A percentile compares a stretch with the other conserved stretches of the same genome.
Evolutionary conservation across 176 grass and related monocot genomes (phyloP).

Genomic region (Avena atlantica): DNA sequence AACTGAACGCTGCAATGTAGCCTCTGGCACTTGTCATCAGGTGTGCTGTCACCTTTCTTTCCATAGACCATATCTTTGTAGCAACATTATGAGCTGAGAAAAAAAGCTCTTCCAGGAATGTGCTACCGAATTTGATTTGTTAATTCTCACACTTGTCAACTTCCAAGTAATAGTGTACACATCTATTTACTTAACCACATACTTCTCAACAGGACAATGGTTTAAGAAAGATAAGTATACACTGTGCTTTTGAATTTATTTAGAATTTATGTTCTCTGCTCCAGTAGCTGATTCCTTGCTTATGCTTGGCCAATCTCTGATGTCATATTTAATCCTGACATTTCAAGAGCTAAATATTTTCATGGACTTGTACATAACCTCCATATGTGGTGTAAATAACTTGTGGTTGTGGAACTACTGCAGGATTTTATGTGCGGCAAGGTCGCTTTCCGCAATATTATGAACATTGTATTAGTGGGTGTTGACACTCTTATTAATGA

Average conservation of each 20-base stretch:
- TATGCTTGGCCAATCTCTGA: constrained; percentile 7
- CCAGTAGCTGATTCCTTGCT: constrained; percentile 20
- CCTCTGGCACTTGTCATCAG: background rate
- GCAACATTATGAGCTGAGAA: background rate
- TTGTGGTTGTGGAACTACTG: constrained; percentile 24
- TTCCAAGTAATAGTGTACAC: background rate
- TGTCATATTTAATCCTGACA: background rate
- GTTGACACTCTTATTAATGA: constrained; percentile 79
- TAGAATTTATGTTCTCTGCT: constrained; percentile 19
- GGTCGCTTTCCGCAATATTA: constrained; percentile 85
- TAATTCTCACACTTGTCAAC: constrained; percentile 32
- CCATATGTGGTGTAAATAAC: constrained; percentile 35
- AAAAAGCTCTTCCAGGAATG: constrained; percentile 24
- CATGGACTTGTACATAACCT: constrained; percentile 27
- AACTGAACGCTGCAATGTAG: constrained; percentile 4
- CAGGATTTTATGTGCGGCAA: constrained; percentile 98
- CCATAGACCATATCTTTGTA: constrained; percentile 1
- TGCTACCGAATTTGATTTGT: constrained; percentile 15
- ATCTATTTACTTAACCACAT: background rate
- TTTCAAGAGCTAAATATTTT: constrained; percentile 29
- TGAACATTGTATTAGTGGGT: constrained; percentile 84
- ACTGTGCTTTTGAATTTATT: constrained; percentile 6
- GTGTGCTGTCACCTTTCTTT: constrained; percentile 29
- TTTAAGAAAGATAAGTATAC: background rate
- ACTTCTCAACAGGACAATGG: background rate